Percentiles rank a stretch among this genome's conserved stretches.
These are phyloP conservation scores for Xylaria venustula DNA, from an alignment of 495 filamentous ascomycete genomes.

Conservation along the genomic window DNA sequence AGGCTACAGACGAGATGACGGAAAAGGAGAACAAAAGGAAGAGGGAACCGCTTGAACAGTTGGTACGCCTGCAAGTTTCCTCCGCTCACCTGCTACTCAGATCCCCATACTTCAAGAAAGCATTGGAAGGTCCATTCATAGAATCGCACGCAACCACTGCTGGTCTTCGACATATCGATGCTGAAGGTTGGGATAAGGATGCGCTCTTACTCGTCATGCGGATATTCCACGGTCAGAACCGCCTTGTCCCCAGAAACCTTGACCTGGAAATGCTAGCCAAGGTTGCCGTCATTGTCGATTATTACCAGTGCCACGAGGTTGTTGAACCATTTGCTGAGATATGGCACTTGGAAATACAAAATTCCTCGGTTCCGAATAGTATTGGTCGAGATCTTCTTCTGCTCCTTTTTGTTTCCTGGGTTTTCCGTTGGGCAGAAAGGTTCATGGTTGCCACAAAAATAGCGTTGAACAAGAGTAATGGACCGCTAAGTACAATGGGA, in stretches of 20 bases:
- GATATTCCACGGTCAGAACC: conserved; percentile 47
- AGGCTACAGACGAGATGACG: too few species aligned
- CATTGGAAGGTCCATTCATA: conserved; percentile 34
- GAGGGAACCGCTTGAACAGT: too few species aligned
- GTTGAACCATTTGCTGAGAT: conserved; percentile 41
- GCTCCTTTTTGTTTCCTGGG: too few species aligned
- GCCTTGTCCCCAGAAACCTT: conserved; percentile 39
- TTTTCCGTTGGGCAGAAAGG: too few species aligned
- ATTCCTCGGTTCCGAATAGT: too few species aligned
- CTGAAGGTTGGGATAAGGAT: conserved; percentile 38
- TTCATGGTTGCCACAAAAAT: too few species aligned
- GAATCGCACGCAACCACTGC: conserved; percentile 28
- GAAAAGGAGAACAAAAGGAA: too few species aligned
- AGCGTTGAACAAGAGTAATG: too few species aligned
- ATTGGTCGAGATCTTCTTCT: too few species aligned
- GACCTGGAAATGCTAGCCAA: conserved; percentile 49
- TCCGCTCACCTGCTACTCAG: conserved; percentile 50
- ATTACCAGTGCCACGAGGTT: conserved; percentile 47
- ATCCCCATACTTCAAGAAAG: conserved; percentile 46
- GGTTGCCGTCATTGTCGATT: conserved; percentile 51
- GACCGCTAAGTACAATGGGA: too few species aligned
- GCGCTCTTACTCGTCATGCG: conserved; percentile 49
- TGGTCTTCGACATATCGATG: conserved; percentile 40
- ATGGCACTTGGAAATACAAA: conserved; percentile 32
- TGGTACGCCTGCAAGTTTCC: conserved; percentile 41